A percentile compares a stretch with the other conserved stretches of the same genome.
Evolutionary conservation across 176 grass and related monocot genomes (phyloP).

Genomic region (Bothriochloa decipiens): DNA sequence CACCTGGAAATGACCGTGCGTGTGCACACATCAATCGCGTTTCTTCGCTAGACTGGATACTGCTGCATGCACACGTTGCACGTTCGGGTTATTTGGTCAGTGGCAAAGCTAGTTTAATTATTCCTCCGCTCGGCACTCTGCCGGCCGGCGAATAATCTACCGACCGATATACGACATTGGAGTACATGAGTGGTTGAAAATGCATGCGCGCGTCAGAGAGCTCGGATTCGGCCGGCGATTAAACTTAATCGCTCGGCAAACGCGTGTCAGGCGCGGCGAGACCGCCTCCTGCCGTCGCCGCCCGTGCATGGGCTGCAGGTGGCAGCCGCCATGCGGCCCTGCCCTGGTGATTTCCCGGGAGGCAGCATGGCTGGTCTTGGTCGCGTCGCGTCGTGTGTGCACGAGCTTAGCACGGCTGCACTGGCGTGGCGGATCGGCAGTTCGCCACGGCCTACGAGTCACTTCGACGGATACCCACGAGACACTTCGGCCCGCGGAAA

Average conservation of each 20-base stretch:
- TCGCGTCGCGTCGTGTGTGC: no score
- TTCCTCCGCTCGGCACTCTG: background rate
- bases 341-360: background rate
- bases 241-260: background rate
- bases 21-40: no score
- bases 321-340: constrained; percentile 8
- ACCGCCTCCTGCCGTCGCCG: background rate
- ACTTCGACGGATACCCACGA: background rate
- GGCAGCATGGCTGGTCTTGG: background rate
- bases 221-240: background rate
- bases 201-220: constrained; percentile 20
- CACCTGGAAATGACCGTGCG: no score
- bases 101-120: background rate
- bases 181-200: background rate
- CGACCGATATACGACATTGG: background rate
- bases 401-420: background rate
- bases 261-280: constrained; percentile 20
- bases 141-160: background rate
- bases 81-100: background rate
- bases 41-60: background rate
- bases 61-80: background rate
- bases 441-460: background rate
- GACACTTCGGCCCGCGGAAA: background rate
- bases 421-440: background rate
- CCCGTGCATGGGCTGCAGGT: constrained; percentile 29